A percentile compares a stretch with the other conserved stretches of the same genome.
phyloP scores from a whole-genome alignment of 495 filamentous ascomycete species.

The Aspergillus biplanus region DNA sequence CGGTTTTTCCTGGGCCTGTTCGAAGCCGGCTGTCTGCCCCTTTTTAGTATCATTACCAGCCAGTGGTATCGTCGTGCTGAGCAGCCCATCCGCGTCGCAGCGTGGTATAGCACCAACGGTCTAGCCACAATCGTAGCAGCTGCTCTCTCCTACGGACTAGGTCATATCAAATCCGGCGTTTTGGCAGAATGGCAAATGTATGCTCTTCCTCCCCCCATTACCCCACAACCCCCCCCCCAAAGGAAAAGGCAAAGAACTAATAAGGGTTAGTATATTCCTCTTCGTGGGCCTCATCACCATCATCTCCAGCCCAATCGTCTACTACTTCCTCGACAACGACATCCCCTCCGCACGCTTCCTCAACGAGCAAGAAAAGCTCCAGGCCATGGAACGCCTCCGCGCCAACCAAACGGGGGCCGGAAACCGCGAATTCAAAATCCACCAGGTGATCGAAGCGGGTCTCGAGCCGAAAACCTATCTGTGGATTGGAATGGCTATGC shows the following conservation, averaged over 20 bases:
- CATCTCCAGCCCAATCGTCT: slow-evolving; percentile 45
- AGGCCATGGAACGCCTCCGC: slow-evolving; percentile 65
- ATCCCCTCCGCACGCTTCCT: slow-evolving; percentile 62
- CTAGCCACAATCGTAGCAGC: slow-evolving; percentile 51
- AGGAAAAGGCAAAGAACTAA: not conserved
- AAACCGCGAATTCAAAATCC: slow-evolving; percentile 47
- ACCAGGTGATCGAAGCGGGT: slow-evolving; percentile 49
- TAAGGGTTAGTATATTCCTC: slow-evolving; percentile 41
- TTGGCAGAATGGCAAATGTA: slow-evolving; percentile 67
- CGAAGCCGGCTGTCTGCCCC: slow-evolving; percentile 61
- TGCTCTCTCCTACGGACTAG: slow-evolving; percentile 54
- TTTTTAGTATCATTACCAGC: slow-evolving; percentile 57
- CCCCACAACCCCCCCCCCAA: not conserved
- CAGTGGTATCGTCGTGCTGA: slow-evolving; percentile 56
- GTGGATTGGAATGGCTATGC: slow-evolving; percentile 55
- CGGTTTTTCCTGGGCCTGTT: slow-evolving; percentile 54
- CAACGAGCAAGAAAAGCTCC: slow-evolving; percentile 56
- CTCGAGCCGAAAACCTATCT: slow-evolving; percentile 55
- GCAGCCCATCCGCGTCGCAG: slow-evolving; percentile 53
- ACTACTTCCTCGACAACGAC: slow-evolving; percentile 51
- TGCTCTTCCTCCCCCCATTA: slow-evolving; percentile 10
- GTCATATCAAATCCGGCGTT: slow-evolving; percentile 54
- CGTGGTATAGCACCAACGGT: slow-evolving; percentile 56
- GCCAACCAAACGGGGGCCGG: slow-evolving; percentile 65
- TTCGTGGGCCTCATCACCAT: slow-evolving; percentile 55